Base-by-base conservation (phyloP, 164 flowering plant species). In the Santalum album region DNA sequence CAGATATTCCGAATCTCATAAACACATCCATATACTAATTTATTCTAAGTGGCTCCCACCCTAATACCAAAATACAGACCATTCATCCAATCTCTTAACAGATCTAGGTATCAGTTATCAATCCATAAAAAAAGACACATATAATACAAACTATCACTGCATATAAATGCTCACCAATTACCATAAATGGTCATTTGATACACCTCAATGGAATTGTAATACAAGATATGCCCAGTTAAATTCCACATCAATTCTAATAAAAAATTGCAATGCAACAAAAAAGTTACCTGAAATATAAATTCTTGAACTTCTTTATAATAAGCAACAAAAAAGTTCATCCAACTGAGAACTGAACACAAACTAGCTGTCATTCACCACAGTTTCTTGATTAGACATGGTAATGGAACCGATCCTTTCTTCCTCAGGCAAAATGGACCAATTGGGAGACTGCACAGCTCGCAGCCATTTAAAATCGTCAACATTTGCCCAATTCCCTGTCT, bases 401-500 rank as follows among this genome's bases (percentile, higher is more conserved):
- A 81, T 70, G 26, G 43, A 49, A 11, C 51, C 59, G 38, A 79
- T 22, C 52, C 88, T 64, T 58, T 87, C 87, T 56, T 72, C 66
- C 69, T 83, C 87, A 0, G 84, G 96, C 62, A 87, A 62, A 64
- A 87, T 40, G 6, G 85, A 79, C 99, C 95, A 92, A 64, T 90
- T 92, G 0, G 95, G 97, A 0, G 97, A 85, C 52, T 82, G 95
- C 54, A 82, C 79, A 0, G 96, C 94, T 46, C 87, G 65, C 60
- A 92, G 59, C 99, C 96, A 92, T 57, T 61, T 55, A 57, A 92
- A 92, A 68, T 92, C 99, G 76, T 87, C 99, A 63, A 92, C 96
- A 68, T 84, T 80, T 9, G 45, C 71, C 96, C 98, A 89, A 66
- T 84, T 87, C 54, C 80, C 86, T 0, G 84, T 82, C 69, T 92